Evolutionary conservation across 2,329 filamentous ascomycete genomes (phyloP).

Genomic region (Calonectria pteridis): DNA sequence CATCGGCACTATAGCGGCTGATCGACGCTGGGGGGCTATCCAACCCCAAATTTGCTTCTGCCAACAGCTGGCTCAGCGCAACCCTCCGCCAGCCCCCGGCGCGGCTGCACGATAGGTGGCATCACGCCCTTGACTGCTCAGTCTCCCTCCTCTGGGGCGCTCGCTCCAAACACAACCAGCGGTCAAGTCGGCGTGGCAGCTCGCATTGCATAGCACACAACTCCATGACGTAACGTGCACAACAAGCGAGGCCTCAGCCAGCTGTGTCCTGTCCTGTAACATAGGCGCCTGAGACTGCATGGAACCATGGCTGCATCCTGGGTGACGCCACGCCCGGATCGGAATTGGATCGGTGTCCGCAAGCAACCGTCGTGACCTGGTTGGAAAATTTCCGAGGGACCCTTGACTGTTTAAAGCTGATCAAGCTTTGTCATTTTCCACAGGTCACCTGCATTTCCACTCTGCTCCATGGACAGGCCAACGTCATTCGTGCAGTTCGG

Average conservation of each 20-base stretch:
- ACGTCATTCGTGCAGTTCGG: constrained; percentile 17
- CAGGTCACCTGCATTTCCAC: constrained; percentile 15
- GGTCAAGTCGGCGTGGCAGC: constrained; percentile 15
- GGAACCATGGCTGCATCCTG: constrained; percentile 15
- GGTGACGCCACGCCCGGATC: constrained; percentile 31
- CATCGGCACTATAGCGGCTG: constrained; percentile 6
- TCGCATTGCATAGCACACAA: not conserved
- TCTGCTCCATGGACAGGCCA: constrained; percentile 4
- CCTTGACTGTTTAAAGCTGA: constrained; percentile 25
- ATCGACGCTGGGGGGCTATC: not conserved
- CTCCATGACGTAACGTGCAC: not conserved
- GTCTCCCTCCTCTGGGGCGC: not conserved
- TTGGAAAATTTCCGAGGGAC: constrained; percentile 39
- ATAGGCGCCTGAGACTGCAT: constrained; percentile 10
- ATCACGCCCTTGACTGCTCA: not conserved
- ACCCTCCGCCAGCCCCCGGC: not conserved
- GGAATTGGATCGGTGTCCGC: constrained; percentile 35
- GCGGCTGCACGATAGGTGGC: not conserved
- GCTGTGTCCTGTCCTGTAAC: not conserved
- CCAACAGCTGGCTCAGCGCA: not conserved
- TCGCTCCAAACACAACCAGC: constrained; percentile 10
- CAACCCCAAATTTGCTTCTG: constrained; percentile 7
- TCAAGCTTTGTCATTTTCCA: constrained; percentile 27
- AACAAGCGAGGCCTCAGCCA: not conserved
- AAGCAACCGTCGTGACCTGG: constrained; percentile 20